Percentiles rank a stretch among this genome's conserved stretches.
Evolutionary conservation across 169 alveolate genomes (phyloP).

Genomic region (Sarcocystis neurona): DNA sequence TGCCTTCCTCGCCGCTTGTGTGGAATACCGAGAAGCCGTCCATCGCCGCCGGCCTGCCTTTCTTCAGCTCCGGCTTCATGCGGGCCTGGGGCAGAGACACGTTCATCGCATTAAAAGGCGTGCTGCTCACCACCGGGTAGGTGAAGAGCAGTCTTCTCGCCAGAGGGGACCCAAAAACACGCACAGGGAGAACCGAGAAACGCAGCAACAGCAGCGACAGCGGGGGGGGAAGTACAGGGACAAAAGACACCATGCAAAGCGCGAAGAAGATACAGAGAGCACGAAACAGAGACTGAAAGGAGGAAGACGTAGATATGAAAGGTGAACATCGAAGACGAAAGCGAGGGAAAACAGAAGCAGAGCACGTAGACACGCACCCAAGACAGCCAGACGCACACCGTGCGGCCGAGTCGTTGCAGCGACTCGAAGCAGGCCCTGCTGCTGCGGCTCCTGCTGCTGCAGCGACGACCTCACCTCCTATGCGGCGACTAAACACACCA

Average conservation of each 20-base stretch:
- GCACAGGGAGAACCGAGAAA: background rate
- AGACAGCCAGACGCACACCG: too few relatives aligned
- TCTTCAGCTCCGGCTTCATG: slow-evolving; percentile 89
- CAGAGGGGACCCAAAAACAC: background rate
- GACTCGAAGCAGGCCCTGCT: too few relatives aligned
- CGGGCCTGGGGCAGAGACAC: slow-evolving; percentile 97
- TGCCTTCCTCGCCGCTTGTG: slow-evolving; percentile 77
- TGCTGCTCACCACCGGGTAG: slow-evolving; percentile 78
- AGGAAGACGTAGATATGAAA: background rate
- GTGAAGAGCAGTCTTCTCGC: background rate
- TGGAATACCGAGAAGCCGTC: slow-evolving; percentile 71
- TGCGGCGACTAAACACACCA: too few relatives aligned
- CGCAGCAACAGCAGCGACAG: background rate
- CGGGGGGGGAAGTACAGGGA: background rate
- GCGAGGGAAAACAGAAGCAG: background rate
- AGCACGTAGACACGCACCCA: too few relatives aligned
- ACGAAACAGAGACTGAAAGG: too few relatives aligned
- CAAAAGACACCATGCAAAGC: background rate
- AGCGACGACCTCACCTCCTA: too few relatives aligned
- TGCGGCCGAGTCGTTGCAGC: too few relatives aligned
- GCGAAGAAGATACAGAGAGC: background rate
- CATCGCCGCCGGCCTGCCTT: slow-evolving; percentile 93
- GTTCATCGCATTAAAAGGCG: slow-evolving; percentile 89
- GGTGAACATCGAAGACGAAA: background rate
- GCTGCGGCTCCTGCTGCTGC: too few relatives aligned